phyloP scores from a whole-genome alignment of 345 rosid genomes.

The Dipteronia dyeriana region DNA sequence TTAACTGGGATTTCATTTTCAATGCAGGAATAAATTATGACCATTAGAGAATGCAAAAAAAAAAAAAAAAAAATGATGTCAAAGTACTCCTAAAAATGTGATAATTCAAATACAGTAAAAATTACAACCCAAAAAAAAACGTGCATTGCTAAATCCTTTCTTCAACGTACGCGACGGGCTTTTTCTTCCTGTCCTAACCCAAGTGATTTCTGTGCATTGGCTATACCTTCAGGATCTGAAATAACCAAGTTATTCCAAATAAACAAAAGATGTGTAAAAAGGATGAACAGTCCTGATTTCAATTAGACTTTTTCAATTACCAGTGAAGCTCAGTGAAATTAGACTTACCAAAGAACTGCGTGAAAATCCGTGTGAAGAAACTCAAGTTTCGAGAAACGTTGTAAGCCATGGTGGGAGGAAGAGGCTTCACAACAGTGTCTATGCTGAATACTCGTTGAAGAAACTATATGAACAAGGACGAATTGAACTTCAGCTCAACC shows the following conservation, averaged over 20 bases:
- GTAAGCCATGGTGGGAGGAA: slow-evolving; percentile 88
- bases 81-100: not conserved
- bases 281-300: not conserved
- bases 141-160: not conserved
- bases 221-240: slow-evolving; percentile 95
- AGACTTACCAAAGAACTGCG: slow-evolving; percentile 92
- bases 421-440: slow-evolving; percentile 94
- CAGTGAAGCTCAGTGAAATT: not conserved
- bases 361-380: slow-evolving; percentile 95
- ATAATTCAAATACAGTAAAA: not conserved
- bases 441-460: slow-evolving; percentile 85
- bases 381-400: slow-evolving; percentile 88
- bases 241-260: not conserved
- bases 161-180: slow-evolving; percentile 69
- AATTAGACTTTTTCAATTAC: not conserved
- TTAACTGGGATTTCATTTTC: not conserved
- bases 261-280: not conserved
- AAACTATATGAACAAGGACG: slow-evolving; percentile 52
- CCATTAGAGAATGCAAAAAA: not conserved
- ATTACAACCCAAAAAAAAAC: not conserved
- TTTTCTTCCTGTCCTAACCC: slow-evolving; percentile 96
- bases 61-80: not conserved
- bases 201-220: slow-evolving; percentile 88
- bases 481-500: not conserved
- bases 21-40: not conserved